Evolutionary conservation across 2,329 filamentous ascomycete species (phyloP).

Genomic region (Exophiala oligosperma): DNA sequence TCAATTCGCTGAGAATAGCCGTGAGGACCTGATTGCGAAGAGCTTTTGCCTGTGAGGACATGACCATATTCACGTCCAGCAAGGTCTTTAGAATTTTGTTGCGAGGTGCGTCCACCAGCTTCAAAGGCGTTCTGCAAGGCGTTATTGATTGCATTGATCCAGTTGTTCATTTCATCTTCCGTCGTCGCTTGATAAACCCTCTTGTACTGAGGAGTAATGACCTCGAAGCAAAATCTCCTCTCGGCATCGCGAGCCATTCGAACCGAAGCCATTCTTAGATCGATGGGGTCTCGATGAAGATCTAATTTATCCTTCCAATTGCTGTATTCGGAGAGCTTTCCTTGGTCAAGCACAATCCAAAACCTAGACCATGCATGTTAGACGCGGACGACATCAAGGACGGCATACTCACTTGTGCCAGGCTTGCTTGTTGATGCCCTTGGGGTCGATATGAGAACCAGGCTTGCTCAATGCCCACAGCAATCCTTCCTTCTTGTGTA

Average conservation of each 20-base stretch:
- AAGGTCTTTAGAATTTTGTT: slow-evolving; percentile 57
- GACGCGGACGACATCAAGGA: slow-evolving; percentile 20
- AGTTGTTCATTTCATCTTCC: slow-evolving; percentile 95
- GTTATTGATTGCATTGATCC: slow-evolving; percentile 96
- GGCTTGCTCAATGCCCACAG: slow-evolving; percentile 92
- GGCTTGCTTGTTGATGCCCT: slow-evolving; percentile 91
- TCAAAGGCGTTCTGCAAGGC: slow-evolving; percentile 91
- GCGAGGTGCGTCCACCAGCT: slow-evolving; percentile 60
- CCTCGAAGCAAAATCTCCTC: slow-evolving; percentile 94
- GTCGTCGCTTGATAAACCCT: slow-evolving; percentile 97
- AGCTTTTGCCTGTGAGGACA: slow-evolving; percentile 87
- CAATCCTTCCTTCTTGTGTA: slow-evolving; percentile 87
- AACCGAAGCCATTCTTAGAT: slow-evolving; percentile 94
- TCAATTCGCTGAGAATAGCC: slow-evolving; percentile 43
- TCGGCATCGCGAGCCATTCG: slow-evolving; percentile 93
- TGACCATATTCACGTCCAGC: slow-evolving; percentile 86
- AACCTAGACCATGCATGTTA: slow-evolving; percentile 61
- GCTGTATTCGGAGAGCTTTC: slow-evolving; percentile 94
- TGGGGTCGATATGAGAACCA: slow-evolving; percentile 91
- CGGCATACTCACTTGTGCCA: slow-evolving; percentile 85
- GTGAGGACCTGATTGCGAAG: slow-evolving; percentile 58
- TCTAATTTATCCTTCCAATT: slow-evolving; percentile 99
- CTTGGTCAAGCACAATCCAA: slow-evolving; percentile 97
- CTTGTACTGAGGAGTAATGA: slow-evolving; percentile 95
- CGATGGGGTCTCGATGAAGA: slow-evolving; percentile 96